Conservation (phyloP, 2,329 filamentous ascomycete species). For the Thelonectria olida region DNA sequence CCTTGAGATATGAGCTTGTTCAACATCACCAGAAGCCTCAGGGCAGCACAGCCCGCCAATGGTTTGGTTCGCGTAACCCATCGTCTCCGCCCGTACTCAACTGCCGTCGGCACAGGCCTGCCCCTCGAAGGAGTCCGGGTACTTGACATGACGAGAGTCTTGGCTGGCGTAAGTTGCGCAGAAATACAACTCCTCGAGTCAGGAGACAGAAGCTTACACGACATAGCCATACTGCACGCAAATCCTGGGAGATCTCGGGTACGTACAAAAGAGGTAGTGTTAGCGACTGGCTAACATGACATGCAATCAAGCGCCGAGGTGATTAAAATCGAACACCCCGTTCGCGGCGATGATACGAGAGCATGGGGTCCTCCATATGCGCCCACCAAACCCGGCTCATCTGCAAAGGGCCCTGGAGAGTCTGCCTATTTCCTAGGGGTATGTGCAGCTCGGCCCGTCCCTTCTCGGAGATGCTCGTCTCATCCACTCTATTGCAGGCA, state of each 20-base stretch:
- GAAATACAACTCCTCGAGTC: not conserved
- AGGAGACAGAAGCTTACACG: conserved; percentile 22
- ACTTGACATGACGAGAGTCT: conserved; percentile 94
- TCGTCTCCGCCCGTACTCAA: conserved; percentile 43
- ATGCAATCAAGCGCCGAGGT: conserved; percentile 77
- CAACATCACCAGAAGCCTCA: conserved; percentile 28
- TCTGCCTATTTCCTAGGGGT: conserved; percentile 95
- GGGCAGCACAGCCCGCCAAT: conserved; percentile 27
- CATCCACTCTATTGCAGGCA: conserved; percentile 62
- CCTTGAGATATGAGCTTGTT: conserved; percentile 30
- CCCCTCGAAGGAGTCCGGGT: conserved; percentile 89
- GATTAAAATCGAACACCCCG: conserved; percentile 96
- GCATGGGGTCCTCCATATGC: conserved; percentile 98
- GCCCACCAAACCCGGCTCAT: conserved; percentile 70
- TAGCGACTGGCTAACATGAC: conserved; percentile 22
- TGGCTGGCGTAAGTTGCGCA: conserved; percentile 81
- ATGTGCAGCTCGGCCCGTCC: conserved; percentile 36
- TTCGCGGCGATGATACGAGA: conserved; percentile 89
- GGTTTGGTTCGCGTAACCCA: conserved; percentile 20
- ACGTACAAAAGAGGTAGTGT: conserved; percentile 46
- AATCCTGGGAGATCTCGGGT: conserved; percentile 96
- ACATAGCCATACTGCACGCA: conserved; percentile 93
- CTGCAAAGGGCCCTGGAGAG: conserved; percentile 78
- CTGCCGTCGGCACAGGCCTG: conserved; percentile 45
- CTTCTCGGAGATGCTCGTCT: conserved; percentile 6